A percentile compares a stretch with the other conserved stretches of the same genome.
Evolutionary conservation across 2,329 filamentous ascomycete species (phyloP).

Genomic region (Aspergillus brasiliensis): DNA sequence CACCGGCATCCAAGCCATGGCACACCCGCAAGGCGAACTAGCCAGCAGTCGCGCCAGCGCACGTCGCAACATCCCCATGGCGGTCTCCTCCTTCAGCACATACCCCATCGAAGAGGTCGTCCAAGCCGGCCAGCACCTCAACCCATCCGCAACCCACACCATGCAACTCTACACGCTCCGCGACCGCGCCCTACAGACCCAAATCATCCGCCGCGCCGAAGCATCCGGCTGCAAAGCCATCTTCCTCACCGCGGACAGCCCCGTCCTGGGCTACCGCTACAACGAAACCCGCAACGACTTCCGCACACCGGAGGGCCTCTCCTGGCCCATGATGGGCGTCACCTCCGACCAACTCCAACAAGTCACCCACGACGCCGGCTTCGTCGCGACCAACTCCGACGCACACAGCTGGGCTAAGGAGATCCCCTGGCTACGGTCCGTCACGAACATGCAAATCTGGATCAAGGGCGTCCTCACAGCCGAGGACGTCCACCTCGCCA

Average conservation of each 20-base stretch:
- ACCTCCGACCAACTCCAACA: constrained; percentile 27
- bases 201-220: constrained; percentile 33
- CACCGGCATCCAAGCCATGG: constrained; percentile 55
- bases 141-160: constrained; percentile 16
- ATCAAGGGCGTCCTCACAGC: constrained; percentile 34
- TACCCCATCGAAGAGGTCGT: constrained; percentile 51
- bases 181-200: constrained; percentile 26
- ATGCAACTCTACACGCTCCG: constrained; percentile 32
- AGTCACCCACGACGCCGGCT: constrained; percentile 25
- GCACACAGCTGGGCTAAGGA: constrained; percentile 50
- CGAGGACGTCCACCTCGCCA: constrained; percentile 39
- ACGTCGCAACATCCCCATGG: constrained; percentile 49
- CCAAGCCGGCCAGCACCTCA: constrained; percentile 22
- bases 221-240: constrained; percentile 51
- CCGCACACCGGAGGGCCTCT: constrained; percentile 45
- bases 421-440: constrained; percentile 52
- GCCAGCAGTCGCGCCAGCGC: constrained; percentile 53
- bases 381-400: constrained; percentile 24
- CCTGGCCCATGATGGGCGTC: constrained; percentile 40
- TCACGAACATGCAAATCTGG: constrained; percentile 51
- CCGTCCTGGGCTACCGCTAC: constrained; percentile 55
- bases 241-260: constrained; percentile 58
- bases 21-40: constrained; percentile 55
- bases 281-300: constrained; percentile 59
- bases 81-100: constrained; percentile 52